These are phyloP conservation scores for Chlorociboria aeruginascens DNA, from an alignment of 495 filamentous ascomycete species.

Conservation along the genomic window DNA sequence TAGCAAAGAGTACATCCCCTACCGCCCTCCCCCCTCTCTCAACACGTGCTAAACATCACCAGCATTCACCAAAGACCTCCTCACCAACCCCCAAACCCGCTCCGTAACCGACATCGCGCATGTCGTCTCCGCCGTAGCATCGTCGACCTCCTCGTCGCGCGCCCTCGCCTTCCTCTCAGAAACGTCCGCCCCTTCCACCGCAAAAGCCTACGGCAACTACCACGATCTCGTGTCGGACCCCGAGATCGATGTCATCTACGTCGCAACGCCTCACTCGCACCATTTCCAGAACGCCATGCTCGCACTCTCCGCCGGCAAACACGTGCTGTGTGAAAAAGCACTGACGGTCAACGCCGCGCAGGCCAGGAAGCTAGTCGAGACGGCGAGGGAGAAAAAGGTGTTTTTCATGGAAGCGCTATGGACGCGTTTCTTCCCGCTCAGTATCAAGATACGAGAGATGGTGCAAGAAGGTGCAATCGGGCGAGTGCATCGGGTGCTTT, in stretches of 20 bases:
- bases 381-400: constrained; percentile 64
- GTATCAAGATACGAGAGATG: constrained; percentile 57
- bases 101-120: constrained; percentile 64
- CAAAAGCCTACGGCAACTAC: constrained; percentile 74
- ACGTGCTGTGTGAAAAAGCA: constrained; percentile 88
- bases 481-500: constrained; percentile 61
- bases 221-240: constrained; percentile 41
- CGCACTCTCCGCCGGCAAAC: constrained; percentile 63
- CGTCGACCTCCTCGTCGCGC: constrained; percentile 55
- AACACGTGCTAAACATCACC: neutral
- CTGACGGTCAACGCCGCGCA: constrained; percentile 85
- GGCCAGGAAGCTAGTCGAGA: constrained; percentile 59
- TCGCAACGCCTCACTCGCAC: constrained; percentile 90
- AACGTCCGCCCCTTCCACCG: constrained; percentile 47
- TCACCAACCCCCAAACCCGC: constrained; percentile 61
- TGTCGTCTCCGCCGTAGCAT: constrained; percentile 69
- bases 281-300: constrained; percentile 83
- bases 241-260: constrained; percentile 78
- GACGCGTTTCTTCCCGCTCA: constrained; percentile 79
- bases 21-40: neutral
- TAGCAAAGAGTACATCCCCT: constrained; percentile 50
- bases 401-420: constrained; percentile 97
- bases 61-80: constrained; percentile 78
- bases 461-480: constrained; percentile 50
- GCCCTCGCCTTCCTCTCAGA: constrained; percentile 63